Conservation (phyloP, 345 rosid species). For the Viola odorata region DNA sequence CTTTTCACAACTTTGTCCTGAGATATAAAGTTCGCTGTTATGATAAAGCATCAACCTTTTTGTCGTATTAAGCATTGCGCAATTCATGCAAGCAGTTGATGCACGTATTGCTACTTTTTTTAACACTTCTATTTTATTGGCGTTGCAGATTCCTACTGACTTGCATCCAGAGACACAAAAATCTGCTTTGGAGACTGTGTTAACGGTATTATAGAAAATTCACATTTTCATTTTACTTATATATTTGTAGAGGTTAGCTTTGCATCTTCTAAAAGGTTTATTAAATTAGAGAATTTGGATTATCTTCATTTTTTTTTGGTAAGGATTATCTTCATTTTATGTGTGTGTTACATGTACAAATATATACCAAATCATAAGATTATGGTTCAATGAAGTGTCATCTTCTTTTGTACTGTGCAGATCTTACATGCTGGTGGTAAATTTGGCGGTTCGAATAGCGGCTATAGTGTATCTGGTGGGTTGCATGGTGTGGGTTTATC, state of each 20-base stretch:
- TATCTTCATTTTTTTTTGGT: neutral
- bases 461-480: constrained; percentile 96
- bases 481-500: constrained; percentile 97
- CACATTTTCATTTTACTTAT: constrained; percentile 7
- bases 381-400: neutral
- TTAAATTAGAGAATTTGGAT: neutral
- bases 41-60: neutral
- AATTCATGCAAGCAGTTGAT: neutral
- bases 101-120: constrained; percentile 2
- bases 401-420: constrained; percentile 37
- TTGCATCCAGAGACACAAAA: constrained; percentile 90
- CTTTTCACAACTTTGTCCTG: no score
- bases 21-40: neutral
- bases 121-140: constrained; percentile 10
- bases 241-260: constrained; percentile 4
- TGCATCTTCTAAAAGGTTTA: constrained; percentile 5
- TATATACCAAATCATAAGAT: neutral
- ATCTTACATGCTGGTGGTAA: constrained; percentile 97
- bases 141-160: constrained; percentile 88
- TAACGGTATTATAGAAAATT: constrained; percentile 48
- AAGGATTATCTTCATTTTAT: neutral
- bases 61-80: neutral
- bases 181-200: constrained; percentile 92
- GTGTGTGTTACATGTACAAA: neutral
- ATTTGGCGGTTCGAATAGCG: constrained; percentile 96